Evolutionary conservation across 2,329 filamentous ascomycete species (phyloP).

Genomic region (Cytospora chrysosperma): DNA sequence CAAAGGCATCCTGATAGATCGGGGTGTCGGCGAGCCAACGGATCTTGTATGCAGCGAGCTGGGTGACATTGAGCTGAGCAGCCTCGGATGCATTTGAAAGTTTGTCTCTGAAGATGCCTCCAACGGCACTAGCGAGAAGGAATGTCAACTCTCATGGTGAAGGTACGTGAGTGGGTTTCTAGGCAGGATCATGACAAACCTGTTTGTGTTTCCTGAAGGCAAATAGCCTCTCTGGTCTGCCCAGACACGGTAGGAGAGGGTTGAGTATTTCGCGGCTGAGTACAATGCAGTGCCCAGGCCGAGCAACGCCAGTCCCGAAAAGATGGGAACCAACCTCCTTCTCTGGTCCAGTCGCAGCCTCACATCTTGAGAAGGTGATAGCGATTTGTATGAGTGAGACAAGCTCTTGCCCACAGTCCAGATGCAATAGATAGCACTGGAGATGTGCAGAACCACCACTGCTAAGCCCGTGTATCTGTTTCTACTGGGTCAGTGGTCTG

Average conservation of each 20-base stretch:
- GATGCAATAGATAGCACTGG: constrained; percentile 33
- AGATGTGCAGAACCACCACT: constrained; percentile 32
- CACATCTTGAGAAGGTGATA: constrained; percentile 38
- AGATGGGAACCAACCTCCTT: constrained; percentile 34
- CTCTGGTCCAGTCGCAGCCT: constrained; percentile 36
- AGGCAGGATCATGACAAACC: constrained; percentile 25
- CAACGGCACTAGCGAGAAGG: background rate
- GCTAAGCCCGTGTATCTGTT: constrained; percentile 35
- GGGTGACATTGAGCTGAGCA: constrained; percentile 25
- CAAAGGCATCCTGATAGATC: constrained; percentile 51
- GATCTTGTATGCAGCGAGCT: constrained; percentile 37
- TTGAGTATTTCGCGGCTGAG: constrained; percentile 32
- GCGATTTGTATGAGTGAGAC: constrained; percentile 36
- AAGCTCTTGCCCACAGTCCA: constrained; percentile 36
- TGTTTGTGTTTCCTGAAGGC: constrained; percentile 30
- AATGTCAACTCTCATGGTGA: constrained; percentile 8
- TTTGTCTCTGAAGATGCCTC: background rate
- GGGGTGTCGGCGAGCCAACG: constrained; percentile 56
- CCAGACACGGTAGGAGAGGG: constrained; percentile 40
- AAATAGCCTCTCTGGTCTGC: constrained; percentile 36
- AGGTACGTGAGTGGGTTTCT: no score
- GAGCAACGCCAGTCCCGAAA: constrained; percentile 34
- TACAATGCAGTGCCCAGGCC: constrained; percentile 33
- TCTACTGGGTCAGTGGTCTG: constrained; percentile 11
- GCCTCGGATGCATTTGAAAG: background rate